Evolutionary conservation across 345 rosid genomes (phyloP), one percentile per base, ranked within the genome.

Genomic region (Populus nigra): DNA sequence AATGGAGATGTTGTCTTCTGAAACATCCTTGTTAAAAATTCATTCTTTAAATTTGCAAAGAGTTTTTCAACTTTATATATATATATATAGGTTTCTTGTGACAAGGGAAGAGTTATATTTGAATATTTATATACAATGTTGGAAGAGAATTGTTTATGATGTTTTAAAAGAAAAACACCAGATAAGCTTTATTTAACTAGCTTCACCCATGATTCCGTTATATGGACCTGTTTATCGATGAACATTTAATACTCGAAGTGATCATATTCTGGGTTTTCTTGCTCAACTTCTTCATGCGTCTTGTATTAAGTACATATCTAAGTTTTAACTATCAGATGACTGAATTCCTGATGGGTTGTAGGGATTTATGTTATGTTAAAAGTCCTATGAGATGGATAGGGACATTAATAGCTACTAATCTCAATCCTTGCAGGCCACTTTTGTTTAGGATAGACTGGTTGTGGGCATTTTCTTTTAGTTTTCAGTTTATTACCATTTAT

Each of bases 1-100:
- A 61, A 63, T 73, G 66, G 41, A 55, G 75, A 59, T 63, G 18
- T n/a, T 7, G 17, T 78, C 66, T 69, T 6, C 38, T 63, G 57
- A 50, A 50, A 50, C 49, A 50, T 50, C 57, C 57, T 50, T 1
- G 57, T 17, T 50, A 50, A 18, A 18, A 17, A 50, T 8, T 50
- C 57, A 50, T 18, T 50, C 57, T 50, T 50, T 18, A 17, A 50
- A 18, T 50, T 50, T 17, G 57, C 57, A 50, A 50, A 0, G 57
- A 50, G 8, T 18, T 50, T 5, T 50, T 50, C 22, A 50, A 50
- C 8, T 18, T 50, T 16, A 4, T 49, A 29, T 1, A 29, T 49
- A 15, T 49, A 15, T 18, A 1, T 5, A 50, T 50, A 50, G 57
- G 57, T 50, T 18, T 53, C 23, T 53, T 18, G 59, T 53, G 9